Evolutionary conservation across 2,329 filamentous ascomycete genomes (phyloP).

Genomic region (Hyphodiscus sp.): DNA sequence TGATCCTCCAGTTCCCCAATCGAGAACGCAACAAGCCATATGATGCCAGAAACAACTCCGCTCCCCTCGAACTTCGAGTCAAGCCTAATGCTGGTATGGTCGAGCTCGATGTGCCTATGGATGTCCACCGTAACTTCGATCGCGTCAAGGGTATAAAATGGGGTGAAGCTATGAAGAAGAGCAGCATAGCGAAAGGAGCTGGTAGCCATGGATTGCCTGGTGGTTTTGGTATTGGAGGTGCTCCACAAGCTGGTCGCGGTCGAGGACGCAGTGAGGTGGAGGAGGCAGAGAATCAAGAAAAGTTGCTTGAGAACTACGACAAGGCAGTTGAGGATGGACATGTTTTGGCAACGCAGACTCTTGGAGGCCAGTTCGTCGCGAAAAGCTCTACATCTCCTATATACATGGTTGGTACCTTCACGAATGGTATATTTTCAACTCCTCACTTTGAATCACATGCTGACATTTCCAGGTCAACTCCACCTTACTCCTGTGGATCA

Average conservation of each 20-base stretch:
- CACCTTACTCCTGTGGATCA: constrained; percentile 80
- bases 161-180: constrained; percentile 66
- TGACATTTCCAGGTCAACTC: constrained; percentile 56
- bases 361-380: constrained; percentile 71
- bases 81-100: constrained; percentile 79
- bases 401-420: constrained; percentile 92
- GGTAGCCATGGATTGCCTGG: constrained; percentile 66
- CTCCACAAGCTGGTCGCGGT: constrained; percentile 28
- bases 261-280: constrained; percentile 34
- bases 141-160: constrained; percentile 74
- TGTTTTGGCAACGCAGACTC: constrained; percentile 72
- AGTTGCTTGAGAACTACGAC: constrained; percentile 49
- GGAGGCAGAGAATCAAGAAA: constrained; percentile 26
- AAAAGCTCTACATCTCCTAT: constrained; percentile 53
- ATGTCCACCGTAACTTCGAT: constrained; percentile 67
- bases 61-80: constrained; percentile 69
- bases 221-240: constrained; percentile 59
- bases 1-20: constrained; percentile 87
- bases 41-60: constrained; percentile 45
- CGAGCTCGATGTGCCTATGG: constrained; percentile 85
- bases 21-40: constrained; percentile 55
- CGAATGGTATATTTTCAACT: constrained; percentile 55
- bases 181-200: constrained; percentile 44
- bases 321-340: constrained; percentile 63
- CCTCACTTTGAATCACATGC: background rate